These are phyloP conservation scores for Alternaria sp. DNA, from an alignment of 2,329 filamentous ascomycete species.

Conservation along the genomic window DNA sequence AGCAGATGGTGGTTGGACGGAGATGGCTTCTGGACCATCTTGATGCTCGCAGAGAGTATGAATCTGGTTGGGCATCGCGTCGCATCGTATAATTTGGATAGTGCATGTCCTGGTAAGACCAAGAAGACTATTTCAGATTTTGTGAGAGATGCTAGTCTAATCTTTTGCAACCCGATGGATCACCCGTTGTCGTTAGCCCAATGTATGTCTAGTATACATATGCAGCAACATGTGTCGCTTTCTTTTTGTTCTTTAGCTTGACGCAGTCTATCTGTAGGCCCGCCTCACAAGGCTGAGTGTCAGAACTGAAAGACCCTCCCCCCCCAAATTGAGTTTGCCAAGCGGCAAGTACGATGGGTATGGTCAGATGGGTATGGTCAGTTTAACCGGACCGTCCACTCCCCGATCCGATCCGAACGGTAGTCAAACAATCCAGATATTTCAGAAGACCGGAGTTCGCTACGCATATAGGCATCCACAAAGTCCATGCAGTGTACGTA, in stretches of 20 bases:
- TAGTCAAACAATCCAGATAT: neutral
- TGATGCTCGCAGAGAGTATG: neutral
- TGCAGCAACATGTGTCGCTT: no score
- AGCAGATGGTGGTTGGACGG: constrained; percentile 69
- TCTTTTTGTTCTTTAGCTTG: no score
- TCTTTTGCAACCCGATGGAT: neutral
- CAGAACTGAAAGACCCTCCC: neutral
- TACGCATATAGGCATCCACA: neutral
- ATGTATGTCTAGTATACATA: neutral
- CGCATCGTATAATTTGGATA: neutral
- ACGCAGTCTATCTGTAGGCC: neutral
- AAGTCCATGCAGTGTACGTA: neutral
- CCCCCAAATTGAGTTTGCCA: neutral
- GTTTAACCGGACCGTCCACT: neutral
- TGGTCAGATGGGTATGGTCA: neutral
- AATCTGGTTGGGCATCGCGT: neutral
- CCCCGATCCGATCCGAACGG: neutral
- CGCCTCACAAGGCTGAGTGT: neutral
- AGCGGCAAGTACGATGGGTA: neutral
- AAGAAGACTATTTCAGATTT: neutral
- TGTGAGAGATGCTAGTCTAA: neutral
- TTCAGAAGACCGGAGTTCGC: neutral
- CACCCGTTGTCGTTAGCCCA: neutral
- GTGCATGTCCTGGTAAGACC: neutral
- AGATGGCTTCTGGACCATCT: constrained; percentile 69